Evolutionary conservation across 192 early-diverging fungal genomes (phyloP).

Genomic region (Coemansia sp.): DNA sequence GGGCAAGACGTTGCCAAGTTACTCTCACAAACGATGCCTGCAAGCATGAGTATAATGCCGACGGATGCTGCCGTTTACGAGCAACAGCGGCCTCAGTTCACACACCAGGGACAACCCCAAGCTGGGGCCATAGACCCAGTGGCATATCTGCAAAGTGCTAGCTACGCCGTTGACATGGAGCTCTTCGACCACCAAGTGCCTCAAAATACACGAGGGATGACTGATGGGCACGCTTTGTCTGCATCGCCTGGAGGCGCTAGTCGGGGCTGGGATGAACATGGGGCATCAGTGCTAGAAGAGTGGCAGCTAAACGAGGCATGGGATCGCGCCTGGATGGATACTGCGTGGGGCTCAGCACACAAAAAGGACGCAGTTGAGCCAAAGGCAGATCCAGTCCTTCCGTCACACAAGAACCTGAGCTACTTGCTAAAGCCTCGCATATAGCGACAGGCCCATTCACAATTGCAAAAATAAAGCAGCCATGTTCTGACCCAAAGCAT

Average conservation of each 20-base stretch:
- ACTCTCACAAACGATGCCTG: conserved; percentile 40
- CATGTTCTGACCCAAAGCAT: not conserved
- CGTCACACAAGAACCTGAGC: conserved; percentile 52
- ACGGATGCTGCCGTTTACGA: not conserved
- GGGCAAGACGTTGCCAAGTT: conserved; percentile 40
- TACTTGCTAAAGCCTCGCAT: conserved; percentile 55
- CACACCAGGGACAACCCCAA: conserved; percentile 9
- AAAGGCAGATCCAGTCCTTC: conserved; percentile 30
- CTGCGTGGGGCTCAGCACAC: conserved; percentile 42
- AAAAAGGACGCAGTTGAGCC: conserved; percentile 19
- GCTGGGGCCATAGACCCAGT: conserved; percentile 28
- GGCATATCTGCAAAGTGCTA: conserved; percentile 41
- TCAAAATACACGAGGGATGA: not conserved
- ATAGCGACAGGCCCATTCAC: conserved; percentile 3
- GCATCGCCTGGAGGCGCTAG: conserved; percentile 22
- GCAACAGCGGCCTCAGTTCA: not conserved
- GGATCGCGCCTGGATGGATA: conserved; percentile 58
- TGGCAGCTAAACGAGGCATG: conserved; percentile 59
- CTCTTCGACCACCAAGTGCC: conserved; percentile 28
- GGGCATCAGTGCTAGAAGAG: conserved; percentile 50
- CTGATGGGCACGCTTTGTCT: not conserved
- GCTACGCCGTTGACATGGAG: conserved; percentile 53
- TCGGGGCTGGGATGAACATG: conserved; percentile 49
- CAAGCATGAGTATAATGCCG: conserved; percentile 34
- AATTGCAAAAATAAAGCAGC: not conserved